These are phyloP conservation scores for Daedaleopsis sinensis DNA, from an alignment of 768 basidiomycete species.

Conservation along the genomic window DNA sequence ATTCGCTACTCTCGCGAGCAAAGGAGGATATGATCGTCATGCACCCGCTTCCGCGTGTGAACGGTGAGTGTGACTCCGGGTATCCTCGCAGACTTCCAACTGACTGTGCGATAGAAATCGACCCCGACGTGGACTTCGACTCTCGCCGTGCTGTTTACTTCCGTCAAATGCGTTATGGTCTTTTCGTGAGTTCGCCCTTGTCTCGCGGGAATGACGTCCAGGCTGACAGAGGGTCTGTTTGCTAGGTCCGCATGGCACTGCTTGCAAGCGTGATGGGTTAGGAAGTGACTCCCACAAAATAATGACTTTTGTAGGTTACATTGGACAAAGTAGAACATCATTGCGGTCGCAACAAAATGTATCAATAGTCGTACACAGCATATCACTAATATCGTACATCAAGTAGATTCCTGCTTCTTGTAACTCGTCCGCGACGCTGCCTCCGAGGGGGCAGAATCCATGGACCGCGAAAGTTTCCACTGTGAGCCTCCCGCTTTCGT, in stretches of 20 bases:
- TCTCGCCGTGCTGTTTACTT: conserved; percentile 93
- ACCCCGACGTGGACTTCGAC: conserved; percentile 98
- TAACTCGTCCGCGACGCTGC: too few relatives aligned
- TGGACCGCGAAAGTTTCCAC: too few relatives aligned
- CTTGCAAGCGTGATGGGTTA: conserved; percentile 48
- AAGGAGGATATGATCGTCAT: conserved; percentile 99
- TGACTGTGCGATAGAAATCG: conserved; percentile 76
- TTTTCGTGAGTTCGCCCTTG: conserved; percentile 72
- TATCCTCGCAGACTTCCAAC: conserved; percentile 14
- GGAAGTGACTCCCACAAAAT: neutral
- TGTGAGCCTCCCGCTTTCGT: too few relatives aligned
- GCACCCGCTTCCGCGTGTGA: conserved; percentile 96
- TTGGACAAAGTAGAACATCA: neutral
- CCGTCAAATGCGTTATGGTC: conserved; percentile 97
- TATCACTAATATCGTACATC: too few relatives aligned
- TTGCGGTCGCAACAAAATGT: neutral
- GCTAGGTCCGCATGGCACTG: conserved; percentile 55
- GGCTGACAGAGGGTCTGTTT: neutral
- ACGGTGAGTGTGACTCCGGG: conserved; percentile 50
- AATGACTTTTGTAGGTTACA: conserved; percentile 1
- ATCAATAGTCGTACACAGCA: neutral
- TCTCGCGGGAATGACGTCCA: neutral
- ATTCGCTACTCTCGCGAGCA: conserved; percentile 88
- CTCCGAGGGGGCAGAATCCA: too few relatives aligned
- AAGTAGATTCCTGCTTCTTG: too few relatives aligned